phyloP scores from a whole-genome alignment of 306 rosid species.

The Carpinus viminea region DNA sequence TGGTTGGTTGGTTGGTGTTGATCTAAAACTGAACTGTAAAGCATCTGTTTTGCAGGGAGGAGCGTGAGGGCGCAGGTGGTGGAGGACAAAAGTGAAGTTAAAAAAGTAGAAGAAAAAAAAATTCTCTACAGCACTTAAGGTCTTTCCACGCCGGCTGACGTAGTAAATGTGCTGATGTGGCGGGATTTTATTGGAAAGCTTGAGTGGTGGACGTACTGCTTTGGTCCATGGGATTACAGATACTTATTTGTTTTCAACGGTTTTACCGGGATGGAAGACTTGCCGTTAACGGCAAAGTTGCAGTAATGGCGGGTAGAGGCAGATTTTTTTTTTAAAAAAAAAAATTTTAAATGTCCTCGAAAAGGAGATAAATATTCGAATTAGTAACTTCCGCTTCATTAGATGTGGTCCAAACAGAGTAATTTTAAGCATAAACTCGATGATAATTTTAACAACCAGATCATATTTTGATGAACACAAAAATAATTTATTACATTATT shows the following conservation, averaged over 20 bases:
- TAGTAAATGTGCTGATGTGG: background rate
- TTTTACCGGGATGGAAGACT: background rate
- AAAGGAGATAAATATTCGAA: too few relatives aligned
- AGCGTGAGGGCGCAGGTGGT: slow-evolving; percentile 44
- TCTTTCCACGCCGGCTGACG: slow-evolving; percentile 16
- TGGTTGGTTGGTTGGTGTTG: slow-evolving; percentile 42
- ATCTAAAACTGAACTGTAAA: slow-evolving; percentile 43
- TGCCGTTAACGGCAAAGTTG: slow-evolving; percentile 27
- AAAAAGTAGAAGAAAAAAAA: too few relatives aligned
- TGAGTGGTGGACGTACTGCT: background rate
- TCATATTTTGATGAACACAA: too few relatives aligned
- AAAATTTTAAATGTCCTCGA: too few relatives aligned
- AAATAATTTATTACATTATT: too few relatives aligned
- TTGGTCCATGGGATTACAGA: background rate
- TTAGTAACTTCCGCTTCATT: too few relatives aligned
- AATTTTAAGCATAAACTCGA: too few relatives aligned
- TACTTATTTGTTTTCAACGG: background rate
- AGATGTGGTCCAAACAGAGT: too few relatives aligned
- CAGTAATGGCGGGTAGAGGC: slow-evolving; percentile 12
- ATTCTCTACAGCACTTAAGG: too few relatives aligned
- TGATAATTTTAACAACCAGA: too few relatives aligned
- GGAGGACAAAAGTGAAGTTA: background rate
- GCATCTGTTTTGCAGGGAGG: slow-evolving; percentile 19
- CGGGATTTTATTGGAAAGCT: background rate
- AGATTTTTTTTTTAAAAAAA: too few relatives aligned